These are phyloP conservation scores for Mortierella sp. DNA, from an alignment of 371 early-diverging fungal species.

Conservation along the genomic window DNA sequence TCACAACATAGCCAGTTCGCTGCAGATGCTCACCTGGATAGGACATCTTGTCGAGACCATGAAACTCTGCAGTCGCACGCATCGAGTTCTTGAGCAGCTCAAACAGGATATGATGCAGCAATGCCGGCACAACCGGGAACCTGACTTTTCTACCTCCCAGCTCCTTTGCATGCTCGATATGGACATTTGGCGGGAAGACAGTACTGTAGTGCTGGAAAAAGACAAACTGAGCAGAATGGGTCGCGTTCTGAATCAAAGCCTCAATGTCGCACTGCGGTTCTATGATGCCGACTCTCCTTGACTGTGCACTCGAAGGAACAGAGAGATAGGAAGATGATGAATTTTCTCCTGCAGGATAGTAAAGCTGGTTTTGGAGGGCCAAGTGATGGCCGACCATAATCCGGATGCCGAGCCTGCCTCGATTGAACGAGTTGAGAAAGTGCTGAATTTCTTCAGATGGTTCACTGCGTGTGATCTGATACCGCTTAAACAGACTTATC, in stretches of 20 bases:
- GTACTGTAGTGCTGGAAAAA: conserved; percentile 58
- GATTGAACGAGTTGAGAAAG: conserved; percentile 55
- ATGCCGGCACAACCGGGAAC: conserved; percentile 55
- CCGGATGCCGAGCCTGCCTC: conserved; percentile 55
- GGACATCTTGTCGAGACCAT: conserved; percentile 44
- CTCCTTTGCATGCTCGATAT: conserved; percentile 52
- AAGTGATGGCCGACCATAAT: conserved; percentile 58
- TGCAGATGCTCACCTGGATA: conserved; percentile 33
- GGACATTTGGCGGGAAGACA: conserved; percentile 53
- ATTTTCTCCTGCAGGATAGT: conserved; percentile 11
- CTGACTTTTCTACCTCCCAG: conserved; percentile 45
- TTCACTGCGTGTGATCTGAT: conserved; percentile 31
- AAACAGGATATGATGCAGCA: conserved; percentile 55
- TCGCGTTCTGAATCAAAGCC: conserved; percentile 45
- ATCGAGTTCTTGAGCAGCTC: conserved; percentile 55
- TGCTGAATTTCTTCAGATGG: conserved; percentile 51
- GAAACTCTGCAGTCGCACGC: conserved; percentile 59
- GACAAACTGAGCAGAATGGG: conserved; percentile 54
- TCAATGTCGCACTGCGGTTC: conserved; percentile 57
- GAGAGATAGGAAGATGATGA: conserved; percentile 28
- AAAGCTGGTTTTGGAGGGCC: conserved; percentile 49
- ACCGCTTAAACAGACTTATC: conserved; percentile 52
- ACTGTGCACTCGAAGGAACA: conserved; percentile 33
- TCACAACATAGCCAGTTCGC: no score
- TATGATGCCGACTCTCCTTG: conserved; percentile 48